Evolutionary conservation across 768 basidiomycete species (phyloP).

Genomic region (Chalciporus sphaerocephalus): DNA sequence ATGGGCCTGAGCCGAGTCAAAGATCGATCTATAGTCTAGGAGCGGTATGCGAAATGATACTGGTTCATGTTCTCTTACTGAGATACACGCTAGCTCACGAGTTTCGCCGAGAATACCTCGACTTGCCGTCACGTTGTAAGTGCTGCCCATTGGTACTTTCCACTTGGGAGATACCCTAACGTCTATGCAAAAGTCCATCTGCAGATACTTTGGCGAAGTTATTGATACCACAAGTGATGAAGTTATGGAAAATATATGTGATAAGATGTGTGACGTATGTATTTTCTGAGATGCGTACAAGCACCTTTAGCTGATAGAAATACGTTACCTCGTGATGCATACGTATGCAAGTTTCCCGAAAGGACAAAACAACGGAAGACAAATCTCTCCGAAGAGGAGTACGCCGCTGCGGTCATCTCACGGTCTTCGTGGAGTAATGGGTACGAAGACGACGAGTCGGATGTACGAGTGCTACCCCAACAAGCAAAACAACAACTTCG

Average conservation of each 20-base stretch:
- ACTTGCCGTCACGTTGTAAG: conserved; percentile 72
- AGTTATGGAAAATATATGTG: conserved; percentile 50
- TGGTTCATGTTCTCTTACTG: not conserved
- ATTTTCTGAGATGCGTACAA: not conserved
- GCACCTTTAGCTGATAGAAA: not conserved
- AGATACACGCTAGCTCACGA: conserved; percentile 34
- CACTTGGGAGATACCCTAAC: not conserved
- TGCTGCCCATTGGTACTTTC: not conserved
- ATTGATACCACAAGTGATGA: conserved; percentile 48
- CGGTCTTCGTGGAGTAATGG: conserved; percentile 16
- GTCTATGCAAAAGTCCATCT: conserved; percentile 50
- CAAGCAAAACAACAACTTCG: conserved; percentile 1
- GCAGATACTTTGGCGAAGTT: conserved; percentile 74
- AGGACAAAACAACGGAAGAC: conserved; percentile 49
- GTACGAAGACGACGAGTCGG: conserved; percentile 25
- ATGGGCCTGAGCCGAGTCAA: conserved; percentile 64
- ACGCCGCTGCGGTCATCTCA: conserved; percentile 24
- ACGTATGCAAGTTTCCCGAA: conserved; percentile 79
- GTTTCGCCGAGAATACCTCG: conserved; percentile 54
- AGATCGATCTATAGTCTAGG: conserved; percentile 59
- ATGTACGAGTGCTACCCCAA: conserved; percentile 2
- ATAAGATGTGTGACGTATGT: conserved; percentile 79
- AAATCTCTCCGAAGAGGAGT: conserved; percentile 45
- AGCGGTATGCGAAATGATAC: conserved; percentile 41
- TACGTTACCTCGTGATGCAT: not conserved